A percentile compares a stretch with the other conserved stretches of the same genome.
Evolutionary conservation across 306 rosid genomes (phyloP).

Genomic region (Aeschynomene evenia): DNA sequence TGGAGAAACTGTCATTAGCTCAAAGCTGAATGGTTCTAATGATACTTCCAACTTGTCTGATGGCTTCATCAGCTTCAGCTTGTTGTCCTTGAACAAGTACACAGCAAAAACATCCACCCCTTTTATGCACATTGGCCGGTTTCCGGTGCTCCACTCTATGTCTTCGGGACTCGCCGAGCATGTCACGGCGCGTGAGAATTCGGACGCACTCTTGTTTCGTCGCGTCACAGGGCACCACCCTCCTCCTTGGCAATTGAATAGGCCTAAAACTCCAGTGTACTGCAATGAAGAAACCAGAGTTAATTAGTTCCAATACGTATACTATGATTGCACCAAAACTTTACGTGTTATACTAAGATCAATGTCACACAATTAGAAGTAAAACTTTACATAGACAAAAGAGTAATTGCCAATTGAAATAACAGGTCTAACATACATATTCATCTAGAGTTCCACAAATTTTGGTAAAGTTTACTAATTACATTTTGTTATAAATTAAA

Average conservation of each 20-base stretch:
- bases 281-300: constrained; percentile 22
- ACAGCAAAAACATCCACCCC: constrained; percentile 53
- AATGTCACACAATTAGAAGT: too few species aligned
- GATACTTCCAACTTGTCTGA: constrained; percentile 48
- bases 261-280: constrained; percentile 64
- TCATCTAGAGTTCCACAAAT: too few species aligned
- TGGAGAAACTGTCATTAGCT: constrained; percentile 58
- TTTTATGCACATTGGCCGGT: constrained; percentile 38
- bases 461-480: too few species aligned
- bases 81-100: constrained; percentile 45
- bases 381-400: too few species aligned
- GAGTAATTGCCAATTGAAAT: too few species aligned
- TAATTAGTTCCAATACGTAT: neutral
- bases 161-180: constrained; percentile 57
- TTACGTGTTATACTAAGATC: too few species aligned
- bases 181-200: constrained; percentile 42
- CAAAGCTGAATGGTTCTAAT: constrained; percentile 54
- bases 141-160: constrained; percentile 59
- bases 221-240: constrained; percentile 67
- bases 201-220: constrained; percentile 48
- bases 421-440: too few species aligned
- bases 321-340: too few species aligned
- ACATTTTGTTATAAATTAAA: too few species aligned
- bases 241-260: constrained; percentile 86
- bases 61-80: constrained; percentile 50